phyloP scores from a whole-genome alignment of 352 stramenopile species.

The Phytophthora macrochlamydospora region DNA sequence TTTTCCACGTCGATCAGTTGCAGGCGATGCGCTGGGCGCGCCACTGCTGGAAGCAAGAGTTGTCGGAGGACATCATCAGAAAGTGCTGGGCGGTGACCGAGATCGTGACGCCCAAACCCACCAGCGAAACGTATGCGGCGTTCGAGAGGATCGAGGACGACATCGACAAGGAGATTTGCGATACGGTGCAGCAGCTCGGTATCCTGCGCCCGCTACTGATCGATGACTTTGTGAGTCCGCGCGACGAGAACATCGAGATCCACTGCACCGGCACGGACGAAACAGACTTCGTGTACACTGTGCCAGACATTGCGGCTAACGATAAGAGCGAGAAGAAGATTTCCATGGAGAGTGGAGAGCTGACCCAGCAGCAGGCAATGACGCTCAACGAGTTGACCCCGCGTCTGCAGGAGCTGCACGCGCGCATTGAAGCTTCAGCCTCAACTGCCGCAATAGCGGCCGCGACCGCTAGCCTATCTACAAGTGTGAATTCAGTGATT shows the following conservation, averaged over 20 bases:
- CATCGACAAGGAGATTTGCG: slow-evolving; percentile 55
- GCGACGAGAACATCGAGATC: slow-evolving; percentile 47
- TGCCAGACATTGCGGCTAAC: slow-evolving; percentile 26
- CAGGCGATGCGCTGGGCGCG: slow-evolving; percentile 63
- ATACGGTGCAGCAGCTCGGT: slow-evolving; percentile 44
- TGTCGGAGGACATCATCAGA: slow-evolving; percentile 38
- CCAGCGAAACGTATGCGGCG: slow-evolving; percentile 25
- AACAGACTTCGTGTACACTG: slow-evolving; percentile 47
- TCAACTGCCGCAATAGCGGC: slow-evolving; percentile 16
- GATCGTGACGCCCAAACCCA: slow-evolving; percentile 30
- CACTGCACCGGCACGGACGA: slow-evolving; percentile 53
- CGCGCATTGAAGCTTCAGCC: slow-evolving; percentile 35
- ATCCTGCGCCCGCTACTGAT: slow-evolving; percentile 49
- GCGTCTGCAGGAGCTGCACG: slow-evolving; percentile 44
- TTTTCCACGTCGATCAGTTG: slow-evolving; percentile 52
- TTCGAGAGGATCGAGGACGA: slow-evolving; percentile 47
- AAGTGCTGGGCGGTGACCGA: slow-evolving; percentile 48
- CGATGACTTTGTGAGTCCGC: slow-evolving; percentile 54
- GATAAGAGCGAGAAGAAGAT: slow-evolving; percentile 25
- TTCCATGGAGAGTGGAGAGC: slow-evolving; percentile 22
- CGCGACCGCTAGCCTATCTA: slow-evolving; percentile 21
- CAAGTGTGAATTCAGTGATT: slow-evolving; percentile 27
- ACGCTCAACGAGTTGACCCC: slow-evolving; percentile 26
- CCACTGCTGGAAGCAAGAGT: slow-evolving; percentile 50
- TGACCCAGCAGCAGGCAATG: slow-evolving; percentile 17